Percentiles rank a stretch among this genome's conserved stretches.
These are phyloP conservation scores for Limonium bicolor DNA, from an alignment of 148 eudicot genomes.

Conservation along the genomic window DNA sequence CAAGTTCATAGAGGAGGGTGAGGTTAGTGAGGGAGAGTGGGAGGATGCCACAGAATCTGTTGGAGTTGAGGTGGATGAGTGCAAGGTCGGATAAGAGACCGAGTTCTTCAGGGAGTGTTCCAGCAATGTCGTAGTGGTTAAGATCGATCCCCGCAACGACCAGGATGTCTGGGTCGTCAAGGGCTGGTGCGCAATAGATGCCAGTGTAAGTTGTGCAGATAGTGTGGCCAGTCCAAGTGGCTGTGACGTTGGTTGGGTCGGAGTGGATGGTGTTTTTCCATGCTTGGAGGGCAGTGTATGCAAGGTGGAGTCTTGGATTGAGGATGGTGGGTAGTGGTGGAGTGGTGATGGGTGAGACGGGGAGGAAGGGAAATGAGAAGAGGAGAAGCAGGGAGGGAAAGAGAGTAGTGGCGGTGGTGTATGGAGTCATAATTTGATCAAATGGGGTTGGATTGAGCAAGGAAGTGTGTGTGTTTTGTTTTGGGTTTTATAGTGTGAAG, in stretches of 20 bases:
- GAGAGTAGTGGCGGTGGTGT: too few relatives aligned
- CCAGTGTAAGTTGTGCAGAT: slow-evolving; percentile 65
- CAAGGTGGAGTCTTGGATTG: slow-evolving; percentile 33
- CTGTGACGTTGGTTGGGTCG: slow-evolving; percentile 50
- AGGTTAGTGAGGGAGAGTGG: slow-evolving; percentile 33
- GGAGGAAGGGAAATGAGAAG: too few relatives aligned
- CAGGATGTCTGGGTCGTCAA: slow-evolving; percentile 12
- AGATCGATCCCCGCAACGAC: slow-evolving; percentile 53
- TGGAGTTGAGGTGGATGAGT: slow-evolving; percentile 41
- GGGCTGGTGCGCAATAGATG: slow-evolving; percentile 27
- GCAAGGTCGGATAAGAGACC: slow-evolving; percentile 54
- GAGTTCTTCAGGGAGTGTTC: slow-evolving; percentile 38
- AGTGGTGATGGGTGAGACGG: too few relatives aligned
- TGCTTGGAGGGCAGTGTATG: slow-evolving; percentile 52
- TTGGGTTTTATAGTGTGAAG: too few relatives aligned
- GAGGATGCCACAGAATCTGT: slow-evolving; percentile 55
- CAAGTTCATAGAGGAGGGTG: slow-evolving; percentile 40
- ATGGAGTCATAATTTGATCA: too few relatives aligned
- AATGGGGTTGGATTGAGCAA: too few relatives aligned
- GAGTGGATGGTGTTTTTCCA: slow-evolving; percentile 56
- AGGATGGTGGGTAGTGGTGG: neutral
- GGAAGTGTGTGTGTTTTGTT: too few relatives aligned
- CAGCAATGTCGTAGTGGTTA: slow-evolving; percentile 48
- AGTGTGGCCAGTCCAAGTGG: slow-evolving; percentile 47
- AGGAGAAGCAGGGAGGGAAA: too few relatives aligned